Evolutionary conservation across 1,284 basidiomycete genomes (phyloP), one percentile per base, ranked within the genome.

Genomic region (Irpex sp.): DNA sequence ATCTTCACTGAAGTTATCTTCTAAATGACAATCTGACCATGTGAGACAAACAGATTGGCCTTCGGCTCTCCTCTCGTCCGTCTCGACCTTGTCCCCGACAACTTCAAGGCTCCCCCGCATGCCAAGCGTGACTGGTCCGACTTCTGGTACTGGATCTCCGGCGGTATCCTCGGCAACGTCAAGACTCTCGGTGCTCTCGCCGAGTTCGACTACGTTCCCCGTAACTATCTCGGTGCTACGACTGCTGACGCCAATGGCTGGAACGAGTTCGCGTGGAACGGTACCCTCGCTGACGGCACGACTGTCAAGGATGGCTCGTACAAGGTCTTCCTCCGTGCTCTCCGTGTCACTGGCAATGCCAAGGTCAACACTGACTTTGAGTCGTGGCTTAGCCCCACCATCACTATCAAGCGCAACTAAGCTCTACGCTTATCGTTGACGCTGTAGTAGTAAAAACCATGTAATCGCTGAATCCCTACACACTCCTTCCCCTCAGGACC

Each of bases 231-330:
- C 74, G 15, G 72, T 72, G 58, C 70, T 2, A 7, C 15, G 75
- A 2, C 68, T 17, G 51, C 70, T 51, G 73, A 72, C 35, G 83
- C 77, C 73, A 76, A 75, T 58, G 71, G 75, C 3, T 70, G 80
- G 49, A 67, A 72, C 2, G 64, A 84, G 72, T 21, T 58, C 69
- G 57, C 76, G 78, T 19, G 54, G 15, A 46, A 61, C 37, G 58
- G 58, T 8, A 73, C 72, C 0, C 88, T 86, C 66, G 76, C 80
- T 1, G 87, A 88, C 68, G 84, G 85, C 0, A 86, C 84, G 0
- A 70, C 68, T 1, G 84, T 90, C 26, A 78, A 84, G 1, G 83
- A 85, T 65, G 89, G 89, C 5, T 70, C 73, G 5, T 90, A 89
- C 75, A 79, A 79, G 57, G 67, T 89, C 65, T 78, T 90, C 9